These are phyloP conservation scores for Rhexocercosporidium sp. DNA, from an alignment of 2,329 filamentous ascomycete species.

Conservation along the genomic window DNA sequence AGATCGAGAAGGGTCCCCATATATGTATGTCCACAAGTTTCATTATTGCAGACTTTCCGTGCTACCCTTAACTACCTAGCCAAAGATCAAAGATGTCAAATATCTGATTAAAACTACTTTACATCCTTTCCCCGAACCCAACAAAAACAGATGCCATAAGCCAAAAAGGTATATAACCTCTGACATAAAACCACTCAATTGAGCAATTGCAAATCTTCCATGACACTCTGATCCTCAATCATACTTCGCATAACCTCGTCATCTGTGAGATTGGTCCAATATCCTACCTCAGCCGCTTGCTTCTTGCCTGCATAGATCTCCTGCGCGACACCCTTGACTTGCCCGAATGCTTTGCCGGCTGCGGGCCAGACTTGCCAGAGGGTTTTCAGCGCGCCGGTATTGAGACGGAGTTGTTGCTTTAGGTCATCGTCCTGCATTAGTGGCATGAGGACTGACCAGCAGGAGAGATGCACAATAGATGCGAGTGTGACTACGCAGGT, in stretches of 20 bases:
- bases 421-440: constrained; percentile 63
- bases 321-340: constrained; percentile 80
- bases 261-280: constrained; percentile 37
- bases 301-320: constrained; percentile 60
- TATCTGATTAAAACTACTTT: constrained; percentile 10
- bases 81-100: background rate
- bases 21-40: background rate
- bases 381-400: constrained; percentile 51
- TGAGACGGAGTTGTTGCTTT: constrained; percentile 78
- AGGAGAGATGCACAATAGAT: constrained; percentile 81
- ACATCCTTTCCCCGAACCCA: background rate
- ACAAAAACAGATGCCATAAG: background rate
- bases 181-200: constrained; percentile 9
- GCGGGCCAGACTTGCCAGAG: constrained; percentile 40
- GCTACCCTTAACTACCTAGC: background rate
- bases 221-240: constrained; percentile 40
- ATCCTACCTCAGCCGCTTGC: constrained; percentile 36
- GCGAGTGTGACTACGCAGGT: constrained; percentile 80
- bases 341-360: constrained; percentile 68
- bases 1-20: background rate
- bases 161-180: background rate
- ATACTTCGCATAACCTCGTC: constrained; percentile 41
- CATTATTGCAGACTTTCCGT: constrained; percentile 7
- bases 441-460: constrained; percentile 60
- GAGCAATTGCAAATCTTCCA: constrained; percentile 41